phyloP scores from a whole-genome alignment of 1,284 basidiomycete genomes.

The Pterulicium gracile region DNA sequence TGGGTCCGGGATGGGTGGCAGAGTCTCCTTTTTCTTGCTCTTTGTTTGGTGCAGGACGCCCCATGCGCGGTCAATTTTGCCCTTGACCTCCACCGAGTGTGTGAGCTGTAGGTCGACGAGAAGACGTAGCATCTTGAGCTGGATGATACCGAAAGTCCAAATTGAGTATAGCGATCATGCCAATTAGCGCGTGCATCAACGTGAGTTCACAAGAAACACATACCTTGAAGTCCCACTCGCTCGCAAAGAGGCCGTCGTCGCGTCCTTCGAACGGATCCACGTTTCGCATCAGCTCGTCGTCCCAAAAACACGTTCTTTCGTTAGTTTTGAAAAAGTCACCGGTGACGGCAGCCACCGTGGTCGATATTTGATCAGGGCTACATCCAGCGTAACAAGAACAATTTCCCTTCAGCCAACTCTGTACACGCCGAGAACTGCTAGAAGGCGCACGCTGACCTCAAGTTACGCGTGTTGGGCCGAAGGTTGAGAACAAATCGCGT shows the following conservation, averaged over 20 bases:
- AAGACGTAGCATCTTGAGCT: constrained; percentile 72
- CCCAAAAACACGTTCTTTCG: constrained; percentile 70
- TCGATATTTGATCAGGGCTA: constrained; percentile 67
- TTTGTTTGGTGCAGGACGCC: constrained; percentile 72
- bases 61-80: constrained; percentile 70
- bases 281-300: constrained; percentile 52
- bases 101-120: constrained; percentile 69
- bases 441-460: constrained; percentile 41
- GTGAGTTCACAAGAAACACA: constrained; percentile 17
- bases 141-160: no score
- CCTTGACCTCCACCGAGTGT: constrained; percentile 56
- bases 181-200: constrained; percentile 2
- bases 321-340: constrained; percentile 59
- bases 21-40: constrained; percentile 54
- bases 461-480: constrained; percentile 74
- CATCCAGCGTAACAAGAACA: constrained; percentile 23
- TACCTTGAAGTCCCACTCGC: constrained; percentile 72
- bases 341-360: constrained; percentile 53
- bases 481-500: constrained; percentile 68
- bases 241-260: constrained; percentile 58
- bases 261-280: constrained; percentile 57
- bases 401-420: constrained; percentile 19
- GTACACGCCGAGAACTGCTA: constrained; percentile 17
- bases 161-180: constrained; percentile 9
- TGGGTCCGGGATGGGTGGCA: constrained; percentile 39